Conservation (phyloP, 352 stramenopile genomes). For the Phytophthora nicotianae region DNA sequence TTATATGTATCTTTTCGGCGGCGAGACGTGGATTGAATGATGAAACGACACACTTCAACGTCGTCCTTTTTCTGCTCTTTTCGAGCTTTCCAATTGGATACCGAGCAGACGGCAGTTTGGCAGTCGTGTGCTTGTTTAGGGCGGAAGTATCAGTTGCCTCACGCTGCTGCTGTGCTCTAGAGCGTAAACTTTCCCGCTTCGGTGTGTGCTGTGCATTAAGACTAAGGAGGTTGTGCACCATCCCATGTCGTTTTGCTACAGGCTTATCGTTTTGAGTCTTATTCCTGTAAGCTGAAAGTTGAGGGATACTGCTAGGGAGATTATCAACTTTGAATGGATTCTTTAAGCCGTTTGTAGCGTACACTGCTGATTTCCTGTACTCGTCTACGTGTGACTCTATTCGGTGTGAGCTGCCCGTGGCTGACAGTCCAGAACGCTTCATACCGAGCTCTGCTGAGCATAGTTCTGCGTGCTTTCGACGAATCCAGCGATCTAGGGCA, state of each 20-base stretch:
- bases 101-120: background rate
- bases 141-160: background rate
- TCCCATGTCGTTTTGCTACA: slow-evolving; percentile 8
- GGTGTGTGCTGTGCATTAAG: slow-evolving; percentile 2
- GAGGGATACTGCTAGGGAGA: slow-evolving; percentile 1
- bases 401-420: background rate
- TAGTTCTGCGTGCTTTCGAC: slow-evolving; percentile 33
- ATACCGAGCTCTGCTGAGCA: slow-evolving; percentile 16
- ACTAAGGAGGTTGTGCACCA: background rate
- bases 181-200: slow-evolving; percentile 1
- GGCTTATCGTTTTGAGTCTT: background rate
- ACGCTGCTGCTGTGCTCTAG: background rate
- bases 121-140: background rate
- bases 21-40: slow-evolving; percentile 2
- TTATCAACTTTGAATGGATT: background rate
- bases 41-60: slow-evolving; percentile 21
- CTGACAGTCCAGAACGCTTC: slow-evolving; percentile 20
- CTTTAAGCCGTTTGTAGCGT: background rate
- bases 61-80: slow-evolving; percentile 4
- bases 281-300: background rate
- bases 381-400: slow-evolving; percentile 5
- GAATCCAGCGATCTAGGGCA: slow-evolving; percentile 13
- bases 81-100: background rate
- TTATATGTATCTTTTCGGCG: slow-evolving; percentile 19
- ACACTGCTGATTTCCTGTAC: slow-evolving; percentile 1